phyloP scores from a whole-genome alignment of 106 monocot genomes.

The Cymbidium sinense region DNA sequence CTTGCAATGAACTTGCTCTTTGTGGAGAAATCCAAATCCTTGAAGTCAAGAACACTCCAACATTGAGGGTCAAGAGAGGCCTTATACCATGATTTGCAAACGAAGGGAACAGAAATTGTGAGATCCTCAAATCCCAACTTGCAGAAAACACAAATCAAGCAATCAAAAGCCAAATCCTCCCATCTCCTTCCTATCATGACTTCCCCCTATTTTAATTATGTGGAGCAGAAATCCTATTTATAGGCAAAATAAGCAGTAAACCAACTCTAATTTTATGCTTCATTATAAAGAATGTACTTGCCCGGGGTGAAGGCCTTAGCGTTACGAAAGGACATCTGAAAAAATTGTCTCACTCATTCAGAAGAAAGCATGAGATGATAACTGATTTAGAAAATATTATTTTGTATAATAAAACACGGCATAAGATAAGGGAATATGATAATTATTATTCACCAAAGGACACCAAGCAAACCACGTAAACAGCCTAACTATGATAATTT shows the following conservation, averaged over 20 bases:
- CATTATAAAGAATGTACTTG: not conserved
- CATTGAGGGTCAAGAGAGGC: slow-evolving; percentile 25
- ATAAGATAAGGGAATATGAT: no score
- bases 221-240: not conserved
- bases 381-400: not conserved
- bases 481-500: not conserved
- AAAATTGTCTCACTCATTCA: not conserved
- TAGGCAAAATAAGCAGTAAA: not conserved
- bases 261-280: not conserved
- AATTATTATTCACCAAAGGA: not conserved
- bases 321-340: not conserved
- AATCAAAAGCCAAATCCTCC: slow-evolving; percentile 24
- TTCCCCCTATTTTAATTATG: not conserved
- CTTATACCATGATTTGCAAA: slow-evolving; percentile 32
- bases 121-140: slow-evolving; percentile 23
- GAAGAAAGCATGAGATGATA: not conserved
- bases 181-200: slow-evolving; percentile 20
- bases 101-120: slow-evolving; percentile 13
- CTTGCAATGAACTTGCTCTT: slow-evolving; percentile 1
- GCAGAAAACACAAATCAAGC: slow-evolving; percentile 16
- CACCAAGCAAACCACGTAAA: not conserved
- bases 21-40: not conserved
- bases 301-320: no score
- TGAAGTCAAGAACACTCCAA: slow-evolving; percentile 26
- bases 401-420: not conserved